A percentile compares a stretch with the other conserved stretches of the same genome.
Evolutionary conservation across 495 filamentous ascomycete species (phyloP).

Genomic region (Ascodesmis nigricans): DNA sequence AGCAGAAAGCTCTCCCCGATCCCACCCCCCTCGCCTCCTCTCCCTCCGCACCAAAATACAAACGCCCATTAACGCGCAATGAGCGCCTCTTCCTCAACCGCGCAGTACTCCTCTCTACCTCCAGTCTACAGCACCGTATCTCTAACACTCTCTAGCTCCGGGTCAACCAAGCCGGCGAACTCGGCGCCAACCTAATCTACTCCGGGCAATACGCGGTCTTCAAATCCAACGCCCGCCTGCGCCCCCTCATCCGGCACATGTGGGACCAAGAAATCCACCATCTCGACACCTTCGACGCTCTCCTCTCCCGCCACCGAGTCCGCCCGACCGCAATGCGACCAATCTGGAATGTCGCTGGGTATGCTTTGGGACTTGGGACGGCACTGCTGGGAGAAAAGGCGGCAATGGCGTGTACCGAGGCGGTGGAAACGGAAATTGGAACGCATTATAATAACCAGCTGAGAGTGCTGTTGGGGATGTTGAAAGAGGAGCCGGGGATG

Average conservation of each 20-base stretch:
- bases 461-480: slow-evolving; percentile 54
- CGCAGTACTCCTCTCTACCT: slow-evolving; percentile 29
- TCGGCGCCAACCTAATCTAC: slow-evolving; percentile 74
- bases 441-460: slow-evolving; percentile 91
- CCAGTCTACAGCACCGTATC: slow-evolving; percentile 1
- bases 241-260: slow-evolving; percentile 88
- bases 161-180: slow-evolving; percentile 78
- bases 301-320: slow-evolving; percentile 70
- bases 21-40: no score
- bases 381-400: slow-evolving; percentile 80
- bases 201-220: slow-evolving; percentile 51
- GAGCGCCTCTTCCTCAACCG: slow-evolving; percentile 59
- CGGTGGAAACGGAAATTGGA: slow-evolving; percentile 95
- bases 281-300: slow-evolving; percentile 59
- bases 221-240: slow-evolving; percentile 60
- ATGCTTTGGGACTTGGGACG: slow-evolving; percentile 71
- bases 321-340: slow-evolving; percentile 90
- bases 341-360: slow-evolving; percentile 64
- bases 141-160: slow-evolving; percentile 30
- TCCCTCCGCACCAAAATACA: no score
- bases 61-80: slow-evolving; percentile 40
- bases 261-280: slow-evolving; percentile 87
- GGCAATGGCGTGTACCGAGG: slow-evolving; percentile 96
- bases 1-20: no score
- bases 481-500: slow-evolving; percentile 34